These are phyloP conservation scores for Leishmania lainsoni DNA, from an alignment of 208 protist genomes.

Conservation along the genomic window DNA sequence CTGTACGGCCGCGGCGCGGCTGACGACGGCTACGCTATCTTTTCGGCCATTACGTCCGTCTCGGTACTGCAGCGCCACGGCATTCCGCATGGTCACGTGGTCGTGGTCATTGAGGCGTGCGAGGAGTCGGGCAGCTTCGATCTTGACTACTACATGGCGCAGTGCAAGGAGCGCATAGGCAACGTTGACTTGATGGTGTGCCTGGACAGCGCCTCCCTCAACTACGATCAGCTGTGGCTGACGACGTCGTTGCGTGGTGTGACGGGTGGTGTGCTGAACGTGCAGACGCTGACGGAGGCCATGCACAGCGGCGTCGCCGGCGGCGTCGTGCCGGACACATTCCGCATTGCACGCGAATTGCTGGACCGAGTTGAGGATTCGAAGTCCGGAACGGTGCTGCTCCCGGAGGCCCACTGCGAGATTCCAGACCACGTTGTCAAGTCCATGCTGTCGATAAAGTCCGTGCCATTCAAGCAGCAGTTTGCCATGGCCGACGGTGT, in stretches of 20 bases:
- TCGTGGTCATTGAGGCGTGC: slow-evolving; percentile 90
- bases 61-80: slow-evolving; percentile 77
- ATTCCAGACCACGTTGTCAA: slow-evolving; percentile 80
- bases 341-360: slow-evolving; percentile 91
- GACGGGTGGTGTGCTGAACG: slow-evolving; percentile 79
- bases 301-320: slow-evolving; percentile 93
- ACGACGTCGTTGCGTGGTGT: slow-evolving; percentile 95
- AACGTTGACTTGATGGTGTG: slow-evolving; percentile 93
- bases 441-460: slow-evolving; percentile 63
- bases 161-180: slow-evolving; percentile 67
- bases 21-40: slow-evolving; percentile 94
- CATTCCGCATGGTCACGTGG: slow-evolving; percentile 77
- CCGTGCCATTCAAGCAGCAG: slow-evolving; percentile 68
- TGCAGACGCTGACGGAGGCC: slow-evolving; percentile 86
- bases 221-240: slow-evolving; percentile 96
- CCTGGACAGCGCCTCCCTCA: slow-evolving; percentile 92
- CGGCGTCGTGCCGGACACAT: slow-evolving; percentile 95
- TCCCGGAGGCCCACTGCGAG: slow-evolving; percentile 85
- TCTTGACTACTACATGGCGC: slow-evolving; percentile 87
- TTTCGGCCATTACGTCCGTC: slow-evolving; percentile 77
- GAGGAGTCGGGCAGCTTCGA: slow-evolving; percentile 92
- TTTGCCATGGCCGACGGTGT: slow-evolving; percentile 55
- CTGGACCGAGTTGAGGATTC: slow-evolving; percentile 93
- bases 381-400: slow-evolving; percentile 88
- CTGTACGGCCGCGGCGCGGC: slow-evolving; percentile 92